Conservation (phyloP, 2,329 filamentous ascomycete genomes). For the Cadophora gregata region DNA sequence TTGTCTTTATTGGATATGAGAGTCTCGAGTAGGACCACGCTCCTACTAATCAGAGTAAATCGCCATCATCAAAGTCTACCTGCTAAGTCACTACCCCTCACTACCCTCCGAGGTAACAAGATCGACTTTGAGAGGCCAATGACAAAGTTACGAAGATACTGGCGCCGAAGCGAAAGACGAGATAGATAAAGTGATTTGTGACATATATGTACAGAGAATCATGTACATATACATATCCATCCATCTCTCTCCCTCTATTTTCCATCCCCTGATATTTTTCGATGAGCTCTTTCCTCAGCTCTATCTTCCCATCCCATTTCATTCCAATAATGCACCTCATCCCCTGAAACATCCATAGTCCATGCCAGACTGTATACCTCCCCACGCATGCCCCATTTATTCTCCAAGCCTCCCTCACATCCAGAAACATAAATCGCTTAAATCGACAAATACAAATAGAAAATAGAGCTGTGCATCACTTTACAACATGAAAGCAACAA, state of each 20-base stretch:
- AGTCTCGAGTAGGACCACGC: too few species aligned
- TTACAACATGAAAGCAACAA: slow-evolving; percentile 28
- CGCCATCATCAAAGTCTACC: not conserved
- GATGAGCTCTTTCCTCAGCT: not conserved
- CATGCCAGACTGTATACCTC: slow-evolving; percentile 13
- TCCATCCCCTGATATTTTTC: not conserved
- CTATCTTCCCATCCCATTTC: slow-evolving; percentile 3
- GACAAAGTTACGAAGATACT: not conserved
- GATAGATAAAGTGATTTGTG: slow-evolving; percentile 13
- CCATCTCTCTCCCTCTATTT: slow-evolving; percentile 1
- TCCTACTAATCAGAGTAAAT: too few species aligned
- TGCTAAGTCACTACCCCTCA: not conserved
- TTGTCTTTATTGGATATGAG: too few species aligned
- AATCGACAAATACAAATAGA: slow-evolving; percentile 1
- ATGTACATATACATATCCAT: slow-evolving; percentile 13
- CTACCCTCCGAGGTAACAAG: too few species aligned
- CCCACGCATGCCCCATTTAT: not conserved
- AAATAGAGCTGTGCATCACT: not conserved
- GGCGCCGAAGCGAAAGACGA: not conserved
- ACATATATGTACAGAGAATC: slow-evolving; percentile 21
- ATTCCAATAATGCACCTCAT: not conserved
- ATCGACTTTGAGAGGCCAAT: too few species aligned
- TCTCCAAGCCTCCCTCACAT: slow-evolving; percentile 14
- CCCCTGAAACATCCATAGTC: not conserved
- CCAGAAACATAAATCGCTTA: not conserved